Conservation (phyloP, 2,329 filamentous ascomycete species). For the Penicillium psychrosexuale region DNA sequence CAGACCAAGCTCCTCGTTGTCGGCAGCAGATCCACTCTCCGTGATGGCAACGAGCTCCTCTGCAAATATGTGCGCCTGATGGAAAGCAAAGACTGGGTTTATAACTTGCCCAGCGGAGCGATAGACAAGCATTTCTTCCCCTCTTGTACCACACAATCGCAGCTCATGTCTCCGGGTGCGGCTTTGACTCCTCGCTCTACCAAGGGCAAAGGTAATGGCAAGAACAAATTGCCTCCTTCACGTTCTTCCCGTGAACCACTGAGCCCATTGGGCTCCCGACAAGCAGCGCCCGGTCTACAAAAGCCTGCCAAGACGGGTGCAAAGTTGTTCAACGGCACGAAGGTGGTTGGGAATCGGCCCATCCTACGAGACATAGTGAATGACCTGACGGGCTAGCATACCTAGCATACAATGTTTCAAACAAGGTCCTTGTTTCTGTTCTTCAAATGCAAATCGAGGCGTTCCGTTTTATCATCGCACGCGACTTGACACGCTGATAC, state of each 20-base stretch:
- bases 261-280: conserved; percentile 32
- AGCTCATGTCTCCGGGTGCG: conserved; percentile 19
- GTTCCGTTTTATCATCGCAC: not conserved
- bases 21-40: conserved; percentile 76
- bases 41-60: conserved; percentile 67
- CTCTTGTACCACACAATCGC: conserved; percentile 31
- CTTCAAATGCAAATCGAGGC: not conserved
- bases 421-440: not conserved
- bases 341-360: conserved; percentile 63
- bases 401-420: conserved; percentile 11
- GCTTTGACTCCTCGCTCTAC: not conserved
- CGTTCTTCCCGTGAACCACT: conserved; percentile 24
- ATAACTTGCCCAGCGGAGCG: conserved; percentile 65
- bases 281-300: conserved; percentile 38
- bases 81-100: conserved; percentile 73
- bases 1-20: conserved; percentile 88
- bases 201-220: not conserved
- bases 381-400: conserved; percentile 48
- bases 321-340: conserved; percentile 47
- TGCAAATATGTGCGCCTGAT: conserved; percentile 73
- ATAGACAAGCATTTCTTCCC: conserved; percentile 67
- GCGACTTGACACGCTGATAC: not conserved
- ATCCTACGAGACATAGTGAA: conserved; percentile 76
- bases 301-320: conserved; percentile 60
- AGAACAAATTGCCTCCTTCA: conserved; percentile 17